Base-by-base conservation (phyloP, 345 rosid species). In the Citrus australasica region DNA sequence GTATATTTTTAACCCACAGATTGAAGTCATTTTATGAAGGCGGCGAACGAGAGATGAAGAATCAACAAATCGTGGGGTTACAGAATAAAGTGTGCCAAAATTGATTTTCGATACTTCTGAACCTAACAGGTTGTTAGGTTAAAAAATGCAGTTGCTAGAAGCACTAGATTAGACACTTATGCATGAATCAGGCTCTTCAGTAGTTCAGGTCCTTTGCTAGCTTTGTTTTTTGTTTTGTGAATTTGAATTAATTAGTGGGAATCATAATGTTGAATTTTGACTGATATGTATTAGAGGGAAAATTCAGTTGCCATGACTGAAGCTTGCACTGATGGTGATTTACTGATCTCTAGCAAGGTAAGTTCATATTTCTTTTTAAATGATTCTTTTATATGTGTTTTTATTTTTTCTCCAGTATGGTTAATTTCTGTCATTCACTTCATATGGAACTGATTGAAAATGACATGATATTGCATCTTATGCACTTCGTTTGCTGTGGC, bases 151-250 rank as follows among this genome's bases (percentile, higher is more conserved):
- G 99, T 76, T 96, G 90, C 90, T 90, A 46, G 98, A 94, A 83
- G 99, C 98, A 38, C 94, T 96, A 37, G 98, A 96, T 70, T 94
- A 97, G 99, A 96, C 94, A 86, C 87, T 94, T 30, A 96, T 96
- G 99, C 94, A 96, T 66, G 97, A 92, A 81, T 77, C 93, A 55
- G 96, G 90, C 35, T 73, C 87, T 42, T 81, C 79, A 9, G 53
- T 27, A 32, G 64, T 79, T 73, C 87, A 86, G 91, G 92, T 88
- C 71, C 75, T 67, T 82, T n/a, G 40, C 74, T 76, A 69, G 60
- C 79, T 69, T 70, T 46, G 22, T 69, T 55, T 75, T 11, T 51
- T 71, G 65, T 76, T 53, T 58, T 67, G 55, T 21, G 40, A 46
- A 42, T 22, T 21, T 38, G 25, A 77, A 16, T 38, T 40, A 58